Evolutionary conservation across 2,329 filamentous ascomycete genomes (phyloP).

Genomic region (Cladosporium colombiae): DNA sequence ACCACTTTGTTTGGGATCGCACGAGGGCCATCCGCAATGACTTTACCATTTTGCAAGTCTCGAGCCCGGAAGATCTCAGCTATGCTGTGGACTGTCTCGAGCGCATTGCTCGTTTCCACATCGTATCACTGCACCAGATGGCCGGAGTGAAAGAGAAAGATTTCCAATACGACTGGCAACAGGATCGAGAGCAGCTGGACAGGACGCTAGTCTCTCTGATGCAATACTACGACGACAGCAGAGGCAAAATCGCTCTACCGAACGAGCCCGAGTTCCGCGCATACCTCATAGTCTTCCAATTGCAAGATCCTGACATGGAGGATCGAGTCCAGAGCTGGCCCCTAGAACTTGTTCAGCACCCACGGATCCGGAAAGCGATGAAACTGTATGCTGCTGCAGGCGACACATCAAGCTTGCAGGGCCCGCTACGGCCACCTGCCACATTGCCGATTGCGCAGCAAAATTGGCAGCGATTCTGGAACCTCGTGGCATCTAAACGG

Average conservation of each 20-base stretch:
- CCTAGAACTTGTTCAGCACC: slow-evolving; percentile 50
- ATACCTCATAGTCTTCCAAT: slow-evolving; percentile 61
- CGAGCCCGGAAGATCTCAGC: slow-evolving; percentile 56
- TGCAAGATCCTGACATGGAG: slow-evolving; percentile 58
- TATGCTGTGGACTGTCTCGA: slow-evolving; percentile 63
- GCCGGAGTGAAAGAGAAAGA: slow-evolving; percentile 51
- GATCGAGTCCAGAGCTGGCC: slow-evolving; percentile 60
- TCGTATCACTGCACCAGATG: slow-evolving; percentile 62
- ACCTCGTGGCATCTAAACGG: slow-evolving; percentile 53
- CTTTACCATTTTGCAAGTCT: slow-evolving; percentile 63
- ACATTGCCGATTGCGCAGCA: slow-evolving; percentile 57
- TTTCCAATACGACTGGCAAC: slow-evolving; percentile 56
- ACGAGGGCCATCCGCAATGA: slow-evolving; percentile 66
- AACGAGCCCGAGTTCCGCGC: slow-evolving; percentile 66
- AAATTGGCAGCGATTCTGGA: slow-evolving; percentile 61
- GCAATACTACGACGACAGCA: slow-evolving; percentile 61
- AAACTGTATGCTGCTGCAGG: slow-evolving; percentile 58
- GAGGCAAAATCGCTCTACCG: slow-evolving; percentile 50
- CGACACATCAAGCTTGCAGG: slow-evolving; percentile 54
- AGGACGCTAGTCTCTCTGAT: slow-evolving; percentile 62
- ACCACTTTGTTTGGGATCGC: slow-evolving; percentile 67
- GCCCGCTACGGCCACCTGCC: slow-evolving; percentile 51
- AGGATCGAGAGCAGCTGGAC: slow-evolving; percentile 65
- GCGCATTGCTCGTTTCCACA: slow-evolving; percentile 64
- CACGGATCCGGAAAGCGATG: slow-evolving; percentile 57